Evolutionary conservation across 2,329 filamentous ascomycete genomes (phyloP).

Genomic region (Pyrenochaeta sp.): DNA sequence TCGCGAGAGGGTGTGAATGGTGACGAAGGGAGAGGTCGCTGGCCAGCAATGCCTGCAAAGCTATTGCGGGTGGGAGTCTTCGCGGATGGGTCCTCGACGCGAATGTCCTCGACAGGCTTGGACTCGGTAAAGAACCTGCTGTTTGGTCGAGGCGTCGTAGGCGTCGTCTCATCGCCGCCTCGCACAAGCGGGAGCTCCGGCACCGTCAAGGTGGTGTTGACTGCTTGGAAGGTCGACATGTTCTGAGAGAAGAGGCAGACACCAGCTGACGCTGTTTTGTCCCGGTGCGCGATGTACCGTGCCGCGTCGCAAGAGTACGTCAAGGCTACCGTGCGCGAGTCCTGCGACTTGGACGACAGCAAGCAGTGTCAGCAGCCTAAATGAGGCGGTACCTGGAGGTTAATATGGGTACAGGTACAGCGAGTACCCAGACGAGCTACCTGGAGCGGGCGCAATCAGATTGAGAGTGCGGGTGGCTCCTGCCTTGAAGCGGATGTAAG

Average conservation of each 20-base stretch:
- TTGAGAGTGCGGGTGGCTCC: constrained; percentile 26
- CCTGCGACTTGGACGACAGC: constrained; percentile 6
- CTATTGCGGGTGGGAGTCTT: constrained; percentile 69
- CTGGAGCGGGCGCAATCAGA: constrained; percentile 16
- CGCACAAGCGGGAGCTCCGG: constrained; percentile 52
- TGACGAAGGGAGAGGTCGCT: constrained; percentile 55
- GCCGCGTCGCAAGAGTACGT: constrained; percentile 15
- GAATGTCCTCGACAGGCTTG: constrained; percentile 40
- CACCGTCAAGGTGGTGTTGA: constrained; percentile 63
- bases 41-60: constrained; percentile 56
- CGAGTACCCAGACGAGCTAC: constrained; percentile 5
- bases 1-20: constrained; percentile 55
- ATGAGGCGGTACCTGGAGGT: constrained; percentile 7
- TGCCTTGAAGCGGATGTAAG: constrained; percentile 29
- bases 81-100: constrained; percentile 53
- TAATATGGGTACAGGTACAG: constrained; percentile 12
- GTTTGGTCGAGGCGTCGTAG: constrained; percentile 63
- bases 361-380: constrained; percentile 1
- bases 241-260: constrained; percentile 11
- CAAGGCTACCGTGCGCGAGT: constrained; percentile 8
- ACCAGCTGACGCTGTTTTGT: constrained; percentile 5
- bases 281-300: constrained; percentile 6
- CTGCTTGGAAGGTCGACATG: constrained; percentile 67
- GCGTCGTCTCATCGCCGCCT: constrained; percentile 61
- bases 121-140: constrained; percentile 51